Evolutionary conservation across 1,139 yeast genomes (phyloP), one percentile per base, ranked within the genome.

Genomic region (Nakaseomyces sp.): DNA sequence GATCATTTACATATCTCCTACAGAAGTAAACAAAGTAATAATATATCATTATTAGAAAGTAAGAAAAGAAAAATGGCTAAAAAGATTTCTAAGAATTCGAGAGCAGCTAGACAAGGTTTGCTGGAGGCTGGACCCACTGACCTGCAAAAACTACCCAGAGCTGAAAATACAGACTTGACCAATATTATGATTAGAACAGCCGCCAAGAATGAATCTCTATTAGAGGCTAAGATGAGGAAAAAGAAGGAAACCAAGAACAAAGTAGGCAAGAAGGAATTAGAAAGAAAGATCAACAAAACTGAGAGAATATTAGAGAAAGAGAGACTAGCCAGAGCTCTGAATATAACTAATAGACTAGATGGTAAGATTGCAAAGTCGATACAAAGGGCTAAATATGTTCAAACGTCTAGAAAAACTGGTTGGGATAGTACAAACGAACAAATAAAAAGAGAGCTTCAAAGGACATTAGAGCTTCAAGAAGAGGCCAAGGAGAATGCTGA

Each of bases 41-140:
- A n/a, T n/a, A n/a, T n/a, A n/a, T n/a, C n/a, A n/a, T n/a, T 3
- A 22, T 22, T 22, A 22, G 3, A 22, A 26, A n/a, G 29, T 10
- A 26, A 9, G 13, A 9, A 26, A 17, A 5, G 15, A 38, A 16
- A 8, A 18, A 32, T 61, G 66, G 64, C 59, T 13, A 60, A 48
- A 40, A 57, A 53, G 70, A 74, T 79, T 26, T 79, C 87, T 10
- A 81, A 80, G 52, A 79, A 74, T 50, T 79, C 88, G 40, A 74
- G 91, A 67, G 88, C 88, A 5, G 89, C 91, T 3, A 77, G 89
- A 66, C 72, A 87, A 60, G 82, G 81, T 3, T 71, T 69, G 44
- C 63, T 67, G 30, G 69, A 64, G 12, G 71, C 64, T 16, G 65
- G 67, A 5, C 82, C 76, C 51, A 73, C 70, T 50, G 71, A 73